Conservation (phyloP, 2,329 filamentous ascomycete species). For the Ascochyta lentis region DNA sequence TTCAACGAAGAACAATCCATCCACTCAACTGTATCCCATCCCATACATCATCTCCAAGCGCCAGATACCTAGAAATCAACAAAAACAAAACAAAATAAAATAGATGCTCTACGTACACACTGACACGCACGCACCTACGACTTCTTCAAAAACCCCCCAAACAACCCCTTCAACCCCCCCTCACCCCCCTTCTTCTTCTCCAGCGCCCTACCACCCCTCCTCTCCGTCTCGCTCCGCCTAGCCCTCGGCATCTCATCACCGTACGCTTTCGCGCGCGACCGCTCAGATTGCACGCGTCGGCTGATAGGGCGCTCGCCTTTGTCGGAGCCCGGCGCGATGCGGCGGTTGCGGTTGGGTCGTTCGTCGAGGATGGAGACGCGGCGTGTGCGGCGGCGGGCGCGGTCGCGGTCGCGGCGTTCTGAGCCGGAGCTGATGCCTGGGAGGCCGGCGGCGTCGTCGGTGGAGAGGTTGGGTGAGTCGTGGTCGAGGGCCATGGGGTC, state of each 20-base stretch:
- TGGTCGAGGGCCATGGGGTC: constrained; percentile 14
- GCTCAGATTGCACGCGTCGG: constrained; percentile 39
- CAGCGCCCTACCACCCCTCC: constrained; percentile 20
- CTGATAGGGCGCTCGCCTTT: constrained; percentile 41
- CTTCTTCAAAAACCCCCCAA: constrained; percentile 43
- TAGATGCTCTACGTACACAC: no score
- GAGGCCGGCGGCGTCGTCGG: constrained; percentile 38
- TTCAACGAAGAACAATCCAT: constrained; percentile 5
- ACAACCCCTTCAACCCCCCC: constrained; percentile 38
- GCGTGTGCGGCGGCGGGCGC: constrained; percentile 11
- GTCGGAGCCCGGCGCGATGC: constrained; percentile 33
- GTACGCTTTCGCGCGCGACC: constrained; percentile 29
- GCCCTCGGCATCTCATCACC: constrained; percentile 34
- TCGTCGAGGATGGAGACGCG: constrained; percentile 40
- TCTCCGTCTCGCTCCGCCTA: constrained; percentile 36
- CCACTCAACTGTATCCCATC: constrained; percentile 2
- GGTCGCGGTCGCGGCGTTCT: constrained; percentile 37
- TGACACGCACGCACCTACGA: not conserved
- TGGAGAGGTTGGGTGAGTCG: constrained; percentile 4
- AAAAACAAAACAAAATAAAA: no score
- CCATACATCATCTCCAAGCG: not conserved
- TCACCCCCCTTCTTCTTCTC: constrained; percentile 42
- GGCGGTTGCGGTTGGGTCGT: constrained; percentile 36
- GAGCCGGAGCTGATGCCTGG: constrained; percentile 38
- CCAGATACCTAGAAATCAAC: not conserved